phyloP scores from a whole-genome alignment of 345 rosid species.

The Eucalyptus tenuipes region DNA sequence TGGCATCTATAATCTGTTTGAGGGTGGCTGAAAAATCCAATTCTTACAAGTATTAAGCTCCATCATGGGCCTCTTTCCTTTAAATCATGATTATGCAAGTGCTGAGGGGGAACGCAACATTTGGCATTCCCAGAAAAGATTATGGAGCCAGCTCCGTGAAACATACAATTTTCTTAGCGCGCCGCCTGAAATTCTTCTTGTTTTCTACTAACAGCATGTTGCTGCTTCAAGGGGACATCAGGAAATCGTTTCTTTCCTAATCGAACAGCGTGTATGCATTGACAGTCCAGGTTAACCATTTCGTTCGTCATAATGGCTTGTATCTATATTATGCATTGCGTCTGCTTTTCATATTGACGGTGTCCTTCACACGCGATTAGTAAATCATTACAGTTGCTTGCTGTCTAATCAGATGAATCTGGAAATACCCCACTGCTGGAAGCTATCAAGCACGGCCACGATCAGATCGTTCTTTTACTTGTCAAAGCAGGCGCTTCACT shows the following conservation, averaged over 20 bases:
- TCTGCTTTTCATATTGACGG: background rate
- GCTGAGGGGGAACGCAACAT: background rate
- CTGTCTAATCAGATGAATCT: slow-evolving; percentile 28
- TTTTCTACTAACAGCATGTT: slow-evolving; percentile 38
- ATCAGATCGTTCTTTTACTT: slow-evolving; percentile 44
- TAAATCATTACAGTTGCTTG: background rate
- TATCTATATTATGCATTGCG: background rate
- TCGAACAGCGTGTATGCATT: slow-evolving; percentile 43
- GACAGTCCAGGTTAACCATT: slow-evolving; percentile 23
- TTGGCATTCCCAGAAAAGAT: background rate
- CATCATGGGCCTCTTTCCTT: background rate
- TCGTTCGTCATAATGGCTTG: too few species aligned
- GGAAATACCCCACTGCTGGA: slow-evolving; percentile 76
- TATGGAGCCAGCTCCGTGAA: background rate
- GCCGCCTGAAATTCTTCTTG: background rate
- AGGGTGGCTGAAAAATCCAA: background rate
- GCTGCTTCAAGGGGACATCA: slow-evolving; percentile 72
- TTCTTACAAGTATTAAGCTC: background rate
- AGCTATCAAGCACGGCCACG: slow-evolving; percentile 65
- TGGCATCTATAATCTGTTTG: background rate
- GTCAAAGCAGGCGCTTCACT: slow-evolving; percentile 50
- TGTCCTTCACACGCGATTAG: background rate
- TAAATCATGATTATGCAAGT: background rate
- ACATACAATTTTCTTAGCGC: background rate
- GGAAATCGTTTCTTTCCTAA: slow-evolving; percentile 47